A percentile compares a stretch with the other conserved stretches of the same genome.
These are phyloP conservation scores for Solanum hybrid DNA, from an alignment of 305 asterid genomes.

Conservation along the genomic window DNA sequence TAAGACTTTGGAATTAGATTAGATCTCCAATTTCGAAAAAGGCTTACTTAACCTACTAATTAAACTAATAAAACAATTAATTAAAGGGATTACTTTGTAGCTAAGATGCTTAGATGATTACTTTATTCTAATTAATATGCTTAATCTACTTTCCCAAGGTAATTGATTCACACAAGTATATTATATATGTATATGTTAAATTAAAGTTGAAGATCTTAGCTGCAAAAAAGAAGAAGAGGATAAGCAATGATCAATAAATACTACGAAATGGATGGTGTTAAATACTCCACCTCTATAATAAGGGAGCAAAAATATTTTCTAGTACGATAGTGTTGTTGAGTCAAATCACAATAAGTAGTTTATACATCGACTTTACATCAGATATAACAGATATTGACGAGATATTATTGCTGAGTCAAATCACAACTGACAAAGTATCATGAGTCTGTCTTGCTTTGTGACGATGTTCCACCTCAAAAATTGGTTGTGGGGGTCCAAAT, in stretches of 20 bases:
- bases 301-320: background rate
- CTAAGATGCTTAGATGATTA: background rate
- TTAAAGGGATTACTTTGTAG: background rate
- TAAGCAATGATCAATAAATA: background rate
- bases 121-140: background rate
- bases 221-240: background rate
- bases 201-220: background rate
- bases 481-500: background rate
- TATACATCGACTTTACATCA: background rate
- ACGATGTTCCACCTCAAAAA: background rate
- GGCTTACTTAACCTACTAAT: background rate
- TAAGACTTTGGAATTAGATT: background rate
- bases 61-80: background rate
- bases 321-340: background rate
- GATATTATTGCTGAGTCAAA: background rate
- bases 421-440: background rate
- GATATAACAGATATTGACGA: background rate
- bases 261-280: background rate
- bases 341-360: background rate
- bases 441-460: background rate
- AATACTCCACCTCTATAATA: background rate
- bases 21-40: background rate
- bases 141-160: slow-evolving; percentile 2
- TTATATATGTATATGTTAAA: background rate
- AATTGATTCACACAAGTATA: background rate